Evolutionary conservation across 805 yeast genomes (phyloP), one percentile per base, ranked within the genome.

Genomic region (Saccharomyces mikatae): DNA sequence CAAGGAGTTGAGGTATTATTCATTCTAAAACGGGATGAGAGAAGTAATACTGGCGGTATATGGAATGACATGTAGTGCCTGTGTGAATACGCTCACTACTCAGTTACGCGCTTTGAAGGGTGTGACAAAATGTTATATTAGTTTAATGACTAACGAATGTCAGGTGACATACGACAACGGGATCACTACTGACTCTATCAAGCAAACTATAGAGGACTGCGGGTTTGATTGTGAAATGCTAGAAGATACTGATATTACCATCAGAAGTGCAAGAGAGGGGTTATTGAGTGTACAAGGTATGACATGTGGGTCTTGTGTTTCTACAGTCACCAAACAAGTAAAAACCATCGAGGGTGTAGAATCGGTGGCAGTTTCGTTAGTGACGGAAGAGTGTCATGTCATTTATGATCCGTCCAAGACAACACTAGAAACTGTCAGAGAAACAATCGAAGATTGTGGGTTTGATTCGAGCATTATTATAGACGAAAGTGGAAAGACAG

Each of bases 21-120:
- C 4, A 17, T 29, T 21, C n/a, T 21, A 21, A 5, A 24, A 17
- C 36, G 46, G 28, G 48, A 56, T 57, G 60, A 55, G 60, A 47
- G 55, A 58, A 26, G 58, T 53, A n/a, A 48, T 53, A n/a, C 51
- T 60, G 24, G 54, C 47, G n/a, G 68, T 76, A 9, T 58, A 72
- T 13, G 98, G 98, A 4, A 92, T 92, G 98, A 90, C 97, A 6
- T 92, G 98, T 65, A 85, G 95, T 2, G 80, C 96, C 1, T 92
- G 98, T 66, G 79, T 86, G 0, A 76, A 84, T 1, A 74, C 95
- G 0, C 80, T 92, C 17, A 79, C 83, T 1, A 71, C 70, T 26
- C 83, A 83, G 0, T 62, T 88, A 27, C 69, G 74, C 53, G 64
- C 63, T 0, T 50, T 81, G 9, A 70, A 73, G 0, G 85, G 85